Base-by-base conservation (phyloP, 345 rosid species). In the Sapria himalayana region DNA sequence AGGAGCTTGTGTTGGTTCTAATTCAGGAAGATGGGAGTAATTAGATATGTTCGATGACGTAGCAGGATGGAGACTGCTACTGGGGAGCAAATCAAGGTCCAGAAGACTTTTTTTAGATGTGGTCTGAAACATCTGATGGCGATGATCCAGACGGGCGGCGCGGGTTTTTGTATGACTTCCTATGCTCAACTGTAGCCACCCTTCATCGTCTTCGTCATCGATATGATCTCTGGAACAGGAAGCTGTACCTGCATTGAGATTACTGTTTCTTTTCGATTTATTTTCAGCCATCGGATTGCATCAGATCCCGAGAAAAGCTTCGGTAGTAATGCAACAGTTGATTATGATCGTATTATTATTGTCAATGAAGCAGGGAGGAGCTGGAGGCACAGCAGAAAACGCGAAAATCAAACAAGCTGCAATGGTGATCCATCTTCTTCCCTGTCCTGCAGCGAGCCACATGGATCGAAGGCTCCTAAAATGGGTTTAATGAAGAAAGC, bases 181-280 rank as follows among this genome's bases (percentile, higher is more conserved):
- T 51, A 77, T 59, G 51, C 95, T 49, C 58, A 91, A 60, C 54
- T 70, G 84, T 17, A 91, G 81, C 99, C 99, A 91, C 19, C 61
- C 66, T 37, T 70, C 71, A 10, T 71, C 77, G 51, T 52, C 66
- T 37, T 51, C 57, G 31, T 63, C 65, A 48, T 62, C 58, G 35
- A 59, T 54, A 9, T 54, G 56, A 3, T 73, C 76, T 43, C 71
- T 78, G 31, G 85, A 70, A 53, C 71, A 70, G 9, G 82, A 76
- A 49, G 66, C 64, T 0, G 62, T 46, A 11, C 46, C 70, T 16
- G 73, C 74, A 33, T 59, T 56, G 13, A 51, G 61, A 49, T 49
- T 34, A 29, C 82, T 62, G 49, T 76, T 69, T 41, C 70, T 61
- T 61, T 85, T 76, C 11, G 94, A 76, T 48, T 77, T 85, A 31